These are phyloP conservation scores for Tricholomella constricta DNA, from an alignment of 768 basidiomycete species.

Conservation along the genomic window DNA sequence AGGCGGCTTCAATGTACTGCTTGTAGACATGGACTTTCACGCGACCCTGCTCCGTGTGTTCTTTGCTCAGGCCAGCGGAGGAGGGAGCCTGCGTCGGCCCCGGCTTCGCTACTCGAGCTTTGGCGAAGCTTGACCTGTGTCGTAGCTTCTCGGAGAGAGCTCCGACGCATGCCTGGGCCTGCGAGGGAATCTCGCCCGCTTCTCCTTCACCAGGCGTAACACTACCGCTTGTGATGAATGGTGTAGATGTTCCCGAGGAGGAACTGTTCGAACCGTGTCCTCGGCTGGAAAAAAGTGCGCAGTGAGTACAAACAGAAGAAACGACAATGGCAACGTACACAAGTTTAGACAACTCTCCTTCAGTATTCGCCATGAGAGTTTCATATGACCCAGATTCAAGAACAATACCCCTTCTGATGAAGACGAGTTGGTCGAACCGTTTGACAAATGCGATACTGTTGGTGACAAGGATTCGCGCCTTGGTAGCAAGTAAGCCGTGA, in stretches of 20 bases:
- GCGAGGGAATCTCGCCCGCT: conserved; percentile 23
- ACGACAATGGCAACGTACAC: conserved; percentile 49
- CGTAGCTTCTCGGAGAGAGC: conserved; percentile 55
- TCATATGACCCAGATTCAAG: conserved; percentile 73
- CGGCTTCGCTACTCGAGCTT: conserved; percentile 50
- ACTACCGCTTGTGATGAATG: conserved; percentile 41
- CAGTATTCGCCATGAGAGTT: conserved; percentile 56
- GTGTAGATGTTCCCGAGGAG: conserved; percentile 55
- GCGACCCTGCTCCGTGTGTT: conserved; percentile 77
- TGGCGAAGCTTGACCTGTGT: conserved; percentile 58
- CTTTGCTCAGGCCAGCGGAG: conserved; percentile 56
- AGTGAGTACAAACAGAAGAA: not conserved
- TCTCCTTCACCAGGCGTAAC: conserved; percentile 33
- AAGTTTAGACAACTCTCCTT: conserved; percentile 72
- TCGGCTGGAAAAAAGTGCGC: conserved; percentile 17
- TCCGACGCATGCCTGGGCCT: conserved; percentile 26
- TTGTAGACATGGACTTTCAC: conserved; percentile 79
- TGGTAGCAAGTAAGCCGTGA: conserved; percentile 75
- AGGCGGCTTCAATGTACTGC: conserved; percentile 80
- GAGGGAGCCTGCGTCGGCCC: conserved; percentile 39
- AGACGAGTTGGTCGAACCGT: conserved; percentile 73
- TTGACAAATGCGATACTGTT: conserved; percentile 85
- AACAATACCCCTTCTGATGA: conserved; percentile 81
- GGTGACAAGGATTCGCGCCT: conserved; percentile 85
- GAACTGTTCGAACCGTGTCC: conserved; percentile 45